phyloP scores from a whole-genome alignment of 2,329 filamentous ascomycete genomes.

The Ambrosiella xylebori region DNA sequence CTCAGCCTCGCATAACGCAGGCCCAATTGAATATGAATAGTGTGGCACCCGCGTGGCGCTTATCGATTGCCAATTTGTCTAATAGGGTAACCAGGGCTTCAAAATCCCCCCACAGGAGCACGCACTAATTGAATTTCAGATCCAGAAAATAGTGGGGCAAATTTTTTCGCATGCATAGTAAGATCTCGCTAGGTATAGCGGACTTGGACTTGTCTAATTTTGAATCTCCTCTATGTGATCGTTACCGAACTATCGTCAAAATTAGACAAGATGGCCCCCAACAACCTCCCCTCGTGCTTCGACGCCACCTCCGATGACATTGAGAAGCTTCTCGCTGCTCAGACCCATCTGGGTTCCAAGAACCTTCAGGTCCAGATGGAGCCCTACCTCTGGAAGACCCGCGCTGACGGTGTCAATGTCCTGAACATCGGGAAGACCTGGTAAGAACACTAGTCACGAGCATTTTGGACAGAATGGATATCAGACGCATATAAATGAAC shows the following conservation, averaged over 20 bases:
- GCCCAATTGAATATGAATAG: too few species aligned
- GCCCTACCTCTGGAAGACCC: slow-evolving; percentile 99
- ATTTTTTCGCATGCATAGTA: slow-evolving; percentile 8
- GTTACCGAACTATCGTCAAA: slow-evolving; percentile 21
- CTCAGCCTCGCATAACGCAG: slow-evolving; percentile 8
- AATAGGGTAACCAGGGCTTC: slow-evolving; percentile 12
- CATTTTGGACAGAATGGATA: neutral
- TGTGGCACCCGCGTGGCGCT: slow-evolving; percentile 1
- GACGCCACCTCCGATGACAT: slow-evolving; percentile 97
- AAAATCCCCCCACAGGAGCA: slow-evolving; percentile 8
- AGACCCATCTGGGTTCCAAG: slow-evolving; percentile 94
- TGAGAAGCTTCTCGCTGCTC: slow-evolving; percentile 96
- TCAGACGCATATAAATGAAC: neutral
- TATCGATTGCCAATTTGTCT: neutral
- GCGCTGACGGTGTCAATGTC: slow-evolving; percentile 94
- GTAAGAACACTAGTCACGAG: slow-evolving; percentile 33
- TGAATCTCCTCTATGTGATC: slow-evolving; percentile 15
- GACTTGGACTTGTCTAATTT: slow-evolving; percentile 18
- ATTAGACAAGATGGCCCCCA: slow-evolving; percentile 73
- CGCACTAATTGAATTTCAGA: slow-evolving; percentile 12
- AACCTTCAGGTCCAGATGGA: slow-evolving; percentile 99
- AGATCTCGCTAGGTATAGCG: slow-evolving; percentile 24
- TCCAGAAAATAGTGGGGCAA: neutral
- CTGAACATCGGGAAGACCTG: slow-evolving; percentile 99
- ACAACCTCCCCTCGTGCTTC: slow-evolving; percentile 87